Evolutionary conservation across 306 rosid species (phyloP), one percentile per base, ranked within the genome.

Genomic region (Pterocarpus macrocarpus): DNA sequence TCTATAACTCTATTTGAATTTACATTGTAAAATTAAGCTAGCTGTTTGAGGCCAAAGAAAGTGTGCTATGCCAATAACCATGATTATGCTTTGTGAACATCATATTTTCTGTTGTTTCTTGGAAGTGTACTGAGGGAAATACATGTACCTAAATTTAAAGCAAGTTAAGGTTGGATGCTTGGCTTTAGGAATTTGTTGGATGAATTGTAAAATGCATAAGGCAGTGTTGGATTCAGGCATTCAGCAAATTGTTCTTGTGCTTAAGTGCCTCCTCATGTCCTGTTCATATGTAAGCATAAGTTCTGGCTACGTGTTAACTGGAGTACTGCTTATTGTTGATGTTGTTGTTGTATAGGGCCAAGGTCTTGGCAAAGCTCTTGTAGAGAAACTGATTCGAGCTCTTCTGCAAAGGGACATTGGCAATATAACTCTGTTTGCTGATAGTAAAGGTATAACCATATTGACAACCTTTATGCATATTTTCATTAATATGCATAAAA

Each of bases 391-490:
- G 64, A 93, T 95, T 82, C 86, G 95, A 80, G 78, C 97, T 44
- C 97, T 95, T 79, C 83, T 95, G 80, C 98, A 90, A 82, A 91
- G 88, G 88, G 99, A 92, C 88, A 95, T 95, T 32, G 97, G 99
- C 73, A 95, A 93, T 76, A 93, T 95, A 61, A 86, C 98, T 69
- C 92, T 95, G 14, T 95, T 95, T 79, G 99, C 99, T 5, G 98
- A 93, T 85, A 89, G 97, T 80, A 86, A 92, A 90, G 99, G 99
- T 95, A 91, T 77, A 50, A 53, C 66, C 57, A 47, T 41, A 11
- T 80, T 14, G 32, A 53, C 17, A 57, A 45, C 49, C 47, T 66
- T 57, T 71, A 10, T 66, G 55, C 52, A 61, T 78, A 49, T 28
- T 73, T 6, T 34, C 75, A 49, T 76, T 49, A 3, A 36, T 50